phyloP scores from a whole-genome alignment of 768 basidiomycete genomes.

The Symmetrospora coprosmae region DNA sequence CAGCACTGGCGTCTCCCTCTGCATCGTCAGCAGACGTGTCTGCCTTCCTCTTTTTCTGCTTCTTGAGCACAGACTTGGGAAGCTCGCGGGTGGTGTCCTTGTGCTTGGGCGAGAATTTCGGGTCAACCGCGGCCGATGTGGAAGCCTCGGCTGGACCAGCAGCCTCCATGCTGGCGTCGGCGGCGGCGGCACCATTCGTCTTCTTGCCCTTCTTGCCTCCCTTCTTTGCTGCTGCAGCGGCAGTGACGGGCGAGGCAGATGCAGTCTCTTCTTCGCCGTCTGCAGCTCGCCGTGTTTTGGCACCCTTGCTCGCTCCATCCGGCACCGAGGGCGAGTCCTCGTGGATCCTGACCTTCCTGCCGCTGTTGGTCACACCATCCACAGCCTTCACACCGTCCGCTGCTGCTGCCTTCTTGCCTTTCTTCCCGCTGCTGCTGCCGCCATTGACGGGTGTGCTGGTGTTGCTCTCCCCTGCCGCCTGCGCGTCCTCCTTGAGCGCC shows the following conservation, averaged over 20 bases:
- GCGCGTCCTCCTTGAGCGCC: constrained; percentile 1
- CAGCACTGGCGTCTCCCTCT: neutral
- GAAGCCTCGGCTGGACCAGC: no score
- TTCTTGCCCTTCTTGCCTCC: neutral
- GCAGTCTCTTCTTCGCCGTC: neutral
- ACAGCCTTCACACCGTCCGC: no score
- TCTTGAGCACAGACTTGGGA: constrained; percentile 4
- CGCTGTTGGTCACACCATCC: no score
- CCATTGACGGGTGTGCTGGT: neutral
- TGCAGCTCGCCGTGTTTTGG: neutral
- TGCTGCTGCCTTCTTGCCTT: no score
- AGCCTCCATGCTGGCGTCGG: no score
- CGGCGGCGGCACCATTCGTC: neutral
- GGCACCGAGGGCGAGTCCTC: constrained; percentile 8
- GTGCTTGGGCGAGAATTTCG: constrained; percentile 11
- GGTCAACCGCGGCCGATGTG: no score
- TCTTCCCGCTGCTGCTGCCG: neutral
- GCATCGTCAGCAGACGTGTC: constrained; percentile 4
- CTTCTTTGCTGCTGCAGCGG: neutral
- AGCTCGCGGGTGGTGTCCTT: constrained; percentile 5
- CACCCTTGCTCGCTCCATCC: no score
- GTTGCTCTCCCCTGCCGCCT: no score
- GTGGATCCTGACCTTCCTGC: constrained; percentile 12
- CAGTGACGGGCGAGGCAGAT: neutral
- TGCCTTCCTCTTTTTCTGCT: constrained; percentile 11